A percentile compares a stretch with the other conserved stretches of the same genome.
phyloP scores from a whole-genome alignment of 352 stramenopile genomes.

The Phytophthora parvispora region DNA sequence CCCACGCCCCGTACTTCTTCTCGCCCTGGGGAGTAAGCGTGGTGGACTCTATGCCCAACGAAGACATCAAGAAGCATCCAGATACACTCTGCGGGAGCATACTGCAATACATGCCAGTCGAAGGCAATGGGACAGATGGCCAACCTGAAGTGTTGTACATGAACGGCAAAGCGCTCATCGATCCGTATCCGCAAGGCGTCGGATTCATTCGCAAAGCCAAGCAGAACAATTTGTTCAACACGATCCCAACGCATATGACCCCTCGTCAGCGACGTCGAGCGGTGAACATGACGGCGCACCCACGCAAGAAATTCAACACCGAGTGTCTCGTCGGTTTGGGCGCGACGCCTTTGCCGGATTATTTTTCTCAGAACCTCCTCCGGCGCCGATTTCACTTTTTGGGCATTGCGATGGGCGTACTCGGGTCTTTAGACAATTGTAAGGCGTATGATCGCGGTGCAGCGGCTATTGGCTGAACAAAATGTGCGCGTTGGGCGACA shows the following conservation, averaged over 20 bases:
- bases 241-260: slow-evolving; percentile 56
- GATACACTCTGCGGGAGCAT: slow-evolving; percentile 50
- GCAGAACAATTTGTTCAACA: slow-evolving; percentile 55
- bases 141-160: too few relatives aligned
- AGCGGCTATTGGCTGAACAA: too few relatives aligned
- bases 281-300: slow-evolving; percentile 15
- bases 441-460: slow-evolving; percentile 26
- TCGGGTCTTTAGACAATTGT: slow-evolving; percentile 33
- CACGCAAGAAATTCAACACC: slow-evolving; percentile 25
- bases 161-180: slow-evolving; percentile 34
- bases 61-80: slow-evolving; percentile 37
- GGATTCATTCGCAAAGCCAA: slow-evolving; percentile 37
- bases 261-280: slow-evolving; percentile 40
- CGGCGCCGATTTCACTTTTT: slow-evolving; percentile 46
- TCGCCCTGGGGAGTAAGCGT: slow-evolving; percentile 51
- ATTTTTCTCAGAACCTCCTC: slow-evolving; percentile 38
- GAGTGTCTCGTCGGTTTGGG: slow-evolving; percentile 61
- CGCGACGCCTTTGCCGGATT: slow-evolving; percentile 35
- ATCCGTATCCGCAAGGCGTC: slow-evolving; percentile 30
- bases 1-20: slow-evolving; percentile 42
- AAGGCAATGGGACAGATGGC: slow-evolving; percentile 27
- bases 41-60: slow-evolving; percentile 36
- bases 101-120: slow-evolving; percentile 41
- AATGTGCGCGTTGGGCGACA: too few relatives aligned
- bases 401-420: slow-evolving; percentile 27